These are phyloP conservation scores for Tolypocladium tropicale DNA, from an alignment of 2,329 filamentous ascomycete species.

Conservation along the genomic window DNA sequence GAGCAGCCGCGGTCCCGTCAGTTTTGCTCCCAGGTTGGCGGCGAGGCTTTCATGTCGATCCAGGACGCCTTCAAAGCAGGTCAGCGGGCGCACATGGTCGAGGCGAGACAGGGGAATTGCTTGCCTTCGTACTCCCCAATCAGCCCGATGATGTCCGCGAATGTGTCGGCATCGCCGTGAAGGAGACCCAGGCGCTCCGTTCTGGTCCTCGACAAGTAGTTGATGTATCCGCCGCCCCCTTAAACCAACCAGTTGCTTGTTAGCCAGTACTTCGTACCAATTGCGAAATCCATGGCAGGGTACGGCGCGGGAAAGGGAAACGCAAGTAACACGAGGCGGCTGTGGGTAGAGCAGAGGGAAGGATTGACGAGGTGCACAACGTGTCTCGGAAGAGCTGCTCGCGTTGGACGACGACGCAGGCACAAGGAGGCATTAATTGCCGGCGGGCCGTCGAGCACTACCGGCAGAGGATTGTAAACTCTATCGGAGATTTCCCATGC, in stretches of 20 bases:
- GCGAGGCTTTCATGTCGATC: slow-evolving; percentile 81
- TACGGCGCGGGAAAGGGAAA: background rate
- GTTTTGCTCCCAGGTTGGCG: slow-evolving; percentile 72
- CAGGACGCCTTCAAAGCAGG: slow-evolving; percentile 48
- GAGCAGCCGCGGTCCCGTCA: slow-evolving; percentile 71
- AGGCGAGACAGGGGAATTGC: background rate
- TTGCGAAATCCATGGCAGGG: background rate
- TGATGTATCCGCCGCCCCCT: slow-evolving; percentile 28
- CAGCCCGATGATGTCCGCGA: slow-evolving; percentile 61
- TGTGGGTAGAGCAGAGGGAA: background rate
- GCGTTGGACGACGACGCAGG: background rate
- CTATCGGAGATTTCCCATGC: background rate
- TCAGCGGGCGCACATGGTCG: slow-evolving; percentile 4
- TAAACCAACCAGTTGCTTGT: background rate
- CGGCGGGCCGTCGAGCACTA: background rate
- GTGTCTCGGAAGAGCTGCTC: background rate
- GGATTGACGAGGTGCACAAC: background rate
- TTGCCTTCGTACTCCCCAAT: slow-evolving; percentile 68
- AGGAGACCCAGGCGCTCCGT: slow-evolving; percentile 37
- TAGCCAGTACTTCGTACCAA: background rate
- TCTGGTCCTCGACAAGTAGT: slow-evolving; percentile 39
- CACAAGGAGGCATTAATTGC: background rate
- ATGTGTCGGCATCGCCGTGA: slow-evolving; percentile 51
- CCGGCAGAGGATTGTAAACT: background rate
- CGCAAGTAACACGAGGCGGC: background rate